These are phyloP conservation scores for Smittium culicis DNA, from an alignment of 371 early-diverging fungal genomes.

Conservation along the genomic window DNA sequence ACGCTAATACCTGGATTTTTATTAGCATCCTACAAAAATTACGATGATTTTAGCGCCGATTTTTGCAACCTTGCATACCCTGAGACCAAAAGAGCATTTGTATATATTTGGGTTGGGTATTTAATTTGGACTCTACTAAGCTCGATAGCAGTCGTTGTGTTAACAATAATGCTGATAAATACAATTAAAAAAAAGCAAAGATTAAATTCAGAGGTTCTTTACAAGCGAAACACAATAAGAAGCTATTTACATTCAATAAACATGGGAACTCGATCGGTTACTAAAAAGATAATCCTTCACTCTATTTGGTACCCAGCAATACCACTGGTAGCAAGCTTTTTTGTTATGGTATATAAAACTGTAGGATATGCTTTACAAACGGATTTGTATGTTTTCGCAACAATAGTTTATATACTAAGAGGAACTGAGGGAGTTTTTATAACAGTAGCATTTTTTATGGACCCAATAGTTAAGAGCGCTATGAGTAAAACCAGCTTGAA, in stretches of 20 bases:
- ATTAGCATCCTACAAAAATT: not conserved
- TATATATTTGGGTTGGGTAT: not conserved
- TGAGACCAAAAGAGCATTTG: not conserved
- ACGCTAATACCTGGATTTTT: not conserved
- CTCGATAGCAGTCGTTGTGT: not conserved
- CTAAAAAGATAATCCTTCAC: not conserved
- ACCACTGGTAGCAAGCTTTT: not conserved
- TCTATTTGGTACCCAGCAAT: not conserved
- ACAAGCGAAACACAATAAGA: not conserved
- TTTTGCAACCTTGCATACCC: not conserved
- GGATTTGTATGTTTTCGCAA: not conserved
- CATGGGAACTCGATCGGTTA: not conserved
- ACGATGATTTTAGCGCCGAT: not conserved
- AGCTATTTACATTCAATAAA: not conserved
- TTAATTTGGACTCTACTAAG: not conserved
- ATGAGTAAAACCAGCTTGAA: not conserved
- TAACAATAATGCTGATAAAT: not conserved
- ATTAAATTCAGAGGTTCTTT: not conserved
- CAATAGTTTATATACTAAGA: not conserved
- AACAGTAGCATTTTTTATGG: not conserved
- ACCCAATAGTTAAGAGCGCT: not conserved
- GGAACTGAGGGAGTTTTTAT: slow-evolving; percentile 4
- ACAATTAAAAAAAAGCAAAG: not conserved
- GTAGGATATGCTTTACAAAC: not conserved
- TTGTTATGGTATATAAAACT: not conserved